Base-by-base conservation (phyloP, 352 stramenopile genomes). In the Peronospora tabacina region DNA sequence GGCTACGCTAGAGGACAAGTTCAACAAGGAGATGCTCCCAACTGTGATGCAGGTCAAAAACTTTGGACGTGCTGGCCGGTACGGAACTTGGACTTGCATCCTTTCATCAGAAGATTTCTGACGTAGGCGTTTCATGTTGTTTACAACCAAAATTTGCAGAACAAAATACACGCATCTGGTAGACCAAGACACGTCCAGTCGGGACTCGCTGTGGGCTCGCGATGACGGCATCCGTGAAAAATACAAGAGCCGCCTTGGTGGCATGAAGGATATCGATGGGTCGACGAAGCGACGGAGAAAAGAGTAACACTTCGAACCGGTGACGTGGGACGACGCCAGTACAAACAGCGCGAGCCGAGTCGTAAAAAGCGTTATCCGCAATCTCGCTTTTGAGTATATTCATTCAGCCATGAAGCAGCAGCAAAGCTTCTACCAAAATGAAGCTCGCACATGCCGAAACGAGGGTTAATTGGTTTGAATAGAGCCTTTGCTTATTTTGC, bases 1-100 rank as follows among this genome's bases (percentile, higher is more conserved):
- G 0, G 87, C 88, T 9, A 97, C 90, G 10, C 70, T 95, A 9
- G 86, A 96, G 43, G 91, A 97, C 66, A 97, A 94, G 20, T 88
- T 97, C 63, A 91, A 97, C 72, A 95, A 90, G 55, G 81, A 93
- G 55, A 72, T 91, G 56, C 75, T 99, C 52, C 95, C 95, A 0
- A 70, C 91, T 29, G 85, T 98, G 46, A 98, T 98, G 89, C 93
- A 98, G 55, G 94, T 98, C 37, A 98, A 98, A 61, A 98, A 99
- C 52, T 99, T 99, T 74, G 97, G 97, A 13, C 89, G 93, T 44
- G 77, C 87, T 34, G 90, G 95, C 59, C 88, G 96, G 81, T 91
- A 81, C 43, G 65, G 15, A 61, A 34, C 12, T 40, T 54, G 9
- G 28, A 28, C 15, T 55, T 48, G 39, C 20, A 34, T n/a, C 12